phyloP scores from a whole-genome alignment of 2,329 filamentous ascomycete species.

The Ciborinia camelliae region DNA sequence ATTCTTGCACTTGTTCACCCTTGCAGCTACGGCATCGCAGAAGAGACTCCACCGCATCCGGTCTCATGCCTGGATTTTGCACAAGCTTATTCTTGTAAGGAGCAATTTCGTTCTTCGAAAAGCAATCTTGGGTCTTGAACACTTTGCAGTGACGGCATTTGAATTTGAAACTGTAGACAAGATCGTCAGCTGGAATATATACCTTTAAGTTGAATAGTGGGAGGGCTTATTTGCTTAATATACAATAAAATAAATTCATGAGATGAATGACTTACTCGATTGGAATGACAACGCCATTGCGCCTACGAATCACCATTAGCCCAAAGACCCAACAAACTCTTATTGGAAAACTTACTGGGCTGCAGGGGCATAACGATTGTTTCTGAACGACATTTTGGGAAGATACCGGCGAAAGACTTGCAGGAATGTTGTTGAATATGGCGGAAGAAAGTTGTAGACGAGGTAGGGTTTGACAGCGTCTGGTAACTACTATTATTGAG shows the following conservation, averaged over 20 bases:
- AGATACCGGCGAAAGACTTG: not conserved
- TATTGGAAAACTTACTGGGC: not conserved
- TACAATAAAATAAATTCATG: not conserved
- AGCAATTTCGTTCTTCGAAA: slow-evolving; percentile 48
- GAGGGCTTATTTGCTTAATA: not conserved
- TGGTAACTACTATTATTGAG: not conserved
- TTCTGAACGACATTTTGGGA: not conserved
- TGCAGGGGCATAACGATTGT: slow-evolving; percentile 3
- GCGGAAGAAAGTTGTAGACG: not conserved
- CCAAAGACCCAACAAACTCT: too few species aligned
- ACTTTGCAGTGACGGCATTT: slow-evolving; percentile 16
- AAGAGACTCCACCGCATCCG: slow-evolving; percentile 25
- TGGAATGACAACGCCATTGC: not conserved
- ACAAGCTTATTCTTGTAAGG: slow-evolving; percentile 28
- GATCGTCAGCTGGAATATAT: not conserved
- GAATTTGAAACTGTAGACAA: slow-evolving; percentile 14
- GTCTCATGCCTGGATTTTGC: slow-evolving; percentile 19
- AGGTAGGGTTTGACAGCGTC: not conserved
- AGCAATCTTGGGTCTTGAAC: slow-evolving; percentile 39
- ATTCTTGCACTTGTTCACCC: slow-evolving; percentile 43
- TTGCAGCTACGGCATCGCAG: slow-evolving; percentile 45
- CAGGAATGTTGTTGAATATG: too few species aligned
- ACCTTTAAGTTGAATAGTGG: not conserved
- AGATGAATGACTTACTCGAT: not conserved
- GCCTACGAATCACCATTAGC: not conserved